Conservation (phyloP, 1,284 basidiomycete species). For the Cystobasidium pallidum region DNA sequence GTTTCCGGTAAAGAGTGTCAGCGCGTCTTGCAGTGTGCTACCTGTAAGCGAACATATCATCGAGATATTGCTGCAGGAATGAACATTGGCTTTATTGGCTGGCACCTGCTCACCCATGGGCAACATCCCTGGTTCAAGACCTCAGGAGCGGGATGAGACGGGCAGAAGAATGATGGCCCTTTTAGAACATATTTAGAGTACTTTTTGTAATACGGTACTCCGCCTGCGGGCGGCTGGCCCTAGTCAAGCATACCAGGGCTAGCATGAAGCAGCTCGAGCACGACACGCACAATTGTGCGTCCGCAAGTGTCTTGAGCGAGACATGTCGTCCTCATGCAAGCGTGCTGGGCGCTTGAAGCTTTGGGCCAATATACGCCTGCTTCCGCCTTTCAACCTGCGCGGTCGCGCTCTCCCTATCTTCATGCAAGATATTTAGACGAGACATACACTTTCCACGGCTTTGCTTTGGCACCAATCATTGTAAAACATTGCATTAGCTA, state of each 20-base stretch:
- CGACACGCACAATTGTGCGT: too few relatives aligned
- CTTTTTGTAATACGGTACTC: too few relatives aligned
- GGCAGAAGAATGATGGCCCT: too few relatives aligned
- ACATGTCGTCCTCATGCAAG: too few relatives aligned
- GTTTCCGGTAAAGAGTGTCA: not conserved
- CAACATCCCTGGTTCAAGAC: not conserved
- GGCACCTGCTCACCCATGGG: not conserved
- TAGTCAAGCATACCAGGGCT: too few relatives aligned
- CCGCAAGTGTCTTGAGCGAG: too few relatives aligned
- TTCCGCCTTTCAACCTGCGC: not conserved
- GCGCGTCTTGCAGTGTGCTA: not conserved
- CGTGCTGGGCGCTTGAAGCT: not conserved
- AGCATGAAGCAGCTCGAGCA: too few relatives aligned
- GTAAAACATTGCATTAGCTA: not conserved
- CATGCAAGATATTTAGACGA: not conserved
- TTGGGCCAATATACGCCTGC: not conserved
- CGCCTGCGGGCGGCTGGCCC: too few relatives aligned
- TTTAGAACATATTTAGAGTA: too few relatives aligned
- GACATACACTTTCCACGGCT: conserved; percentile 10
- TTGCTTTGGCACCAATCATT: not conserved
- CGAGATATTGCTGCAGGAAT: not conserved
- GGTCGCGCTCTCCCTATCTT: not conserved
- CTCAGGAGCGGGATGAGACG: too few relatives aligned
- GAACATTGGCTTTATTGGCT: not conserved
- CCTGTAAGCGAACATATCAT: not conserved